A percentile compares a stretch with the other conserved stretches of the same genome.
Conservation (phyloP, 2,329 filamentous ascomycete species). For the Pochonia chlamydosporia region DNA sequence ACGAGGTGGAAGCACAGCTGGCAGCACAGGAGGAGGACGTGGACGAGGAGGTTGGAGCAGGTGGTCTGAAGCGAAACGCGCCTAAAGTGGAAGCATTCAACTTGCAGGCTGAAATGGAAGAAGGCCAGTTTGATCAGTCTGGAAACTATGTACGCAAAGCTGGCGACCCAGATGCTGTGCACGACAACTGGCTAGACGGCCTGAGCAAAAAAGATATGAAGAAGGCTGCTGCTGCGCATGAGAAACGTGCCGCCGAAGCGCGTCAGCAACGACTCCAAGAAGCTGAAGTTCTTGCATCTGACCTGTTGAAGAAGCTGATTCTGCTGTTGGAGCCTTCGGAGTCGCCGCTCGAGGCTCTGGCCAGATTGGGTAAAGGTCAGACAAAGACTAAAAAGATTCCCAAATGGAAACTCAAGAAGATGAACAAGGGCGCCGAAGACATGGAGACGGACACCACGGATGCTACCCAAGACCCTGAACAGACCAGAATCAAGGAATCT, state of each 20-base stretch:
- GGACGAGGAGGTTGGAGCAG: slow-evolving; percentile 85
- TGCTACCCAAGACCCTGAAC: slow-evolving; percentile 56
- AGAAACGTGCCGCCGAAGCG: slow-evolving; percentile 74
- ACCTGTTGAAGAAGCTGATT: slow-evolving; percentile 71
- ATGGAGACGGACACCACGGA: slow-evolving; percentile 64
- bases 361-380: slow-evolving; percentile 66
- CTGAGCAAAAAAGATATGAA: slow-evolving; percentile 92
- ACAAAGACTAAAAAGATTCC: slow-evolving; percentile 54
- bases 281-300: slow-evolving; percentile 67
- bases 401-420: slow-evolving; percentile 66
- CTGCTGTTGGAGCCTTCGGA: slow-evolving; percentile 70
- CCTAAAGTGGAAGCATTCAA: slow-evolving; percentile 97
- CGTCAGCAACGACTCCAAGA: slow-evolving; percentile 66
- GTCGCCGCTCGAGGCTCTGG: slow-evolving; percentile 82
- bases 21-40: slow-evolving; percentile 70
- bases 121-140: slow-evolving; percentile 83
- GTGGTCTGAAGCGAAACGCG: slow-evolving; percentile 86
- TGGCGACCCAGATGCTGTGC: slow-evolving; percentile 77
- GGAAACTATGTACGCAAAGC: slow-evolving; percentile 92
- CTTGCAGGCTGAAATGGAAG: slow-evolving; percentile 82
- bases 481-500: slow-evolving; percentile 61
- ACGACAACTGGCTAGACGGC: slow-evolving; percentile 90
- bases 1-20: slow-evolving; percentile 62
- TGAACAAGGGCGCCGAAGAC: slow-evolving; percentile 44
- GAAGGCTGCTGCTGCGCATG: slow-evolving; percentile 78